Evolutionary conservation across 805 yeast species (phyloP).

Genomic region (Saccharomycopsis selenospora): DNA sequence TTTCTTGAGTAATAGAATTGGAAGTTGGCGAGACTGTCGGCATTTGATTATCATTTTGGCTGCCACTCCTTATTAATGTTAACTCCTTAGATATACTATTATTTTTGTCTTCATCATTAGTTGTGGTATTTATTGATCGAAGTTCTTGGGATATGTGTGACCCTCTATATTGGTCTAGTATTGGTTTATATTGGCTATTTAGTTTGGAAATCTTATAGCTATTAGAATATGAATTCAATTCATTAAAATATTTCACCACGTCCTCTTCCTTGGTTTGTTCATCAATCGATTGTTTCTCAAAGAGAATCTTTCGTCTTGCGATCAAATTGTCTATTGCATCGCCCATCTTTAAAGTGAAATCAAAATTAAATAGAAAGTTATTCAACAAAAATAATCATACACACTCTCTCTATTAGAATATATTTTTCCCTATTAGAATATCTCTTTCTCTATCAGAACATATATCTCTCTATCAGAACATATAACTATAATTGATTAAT

Average conservation of each 20-base stretch:
- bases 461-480: too few relatives aligned
- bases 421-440: too few relatives aligned
- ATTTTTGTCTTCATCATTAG: not conserved
- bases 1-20: not conserved
- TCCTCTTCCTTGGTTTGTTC: not conserved
- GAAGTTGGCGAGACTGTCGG: slow-evolving; percentile 21
- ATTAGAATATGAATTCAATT: slow-evolving; percentile 5
- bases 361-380: too few relatives aligned
- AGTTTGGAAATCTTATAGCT: slow-evolving; percentile 8
- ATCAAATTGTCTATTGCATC: slow-evolving; percentile 5
- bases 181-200: slow-evolving; percentile 1
- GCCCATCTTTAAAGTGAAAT: too few relatives aligned
- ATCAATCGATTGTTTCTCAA: not conserved
- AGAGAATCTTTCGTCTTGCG: slow-evolving; percentile 8
- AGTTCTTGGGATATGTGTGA: not conserved
- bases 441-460: too few relatives aligned
- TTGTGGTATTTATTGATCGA: not conserved
- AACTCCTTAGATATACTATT: slow-evolving; percentile 4
- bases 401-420: too few relatives aligned
- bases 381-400: too few relatives aligned
- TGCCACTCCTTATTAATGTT: slow-evolving; percentile 16
- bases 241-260: not conserved
- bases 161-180: not conserved
- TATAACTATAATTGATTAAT: too few relatives aligned
- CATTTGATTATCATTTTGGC: not conserved